Base-by-base conservation (phyloP, 2,329 filamentous ascomycete genomes). In the Penicillium sp. region DNA sequence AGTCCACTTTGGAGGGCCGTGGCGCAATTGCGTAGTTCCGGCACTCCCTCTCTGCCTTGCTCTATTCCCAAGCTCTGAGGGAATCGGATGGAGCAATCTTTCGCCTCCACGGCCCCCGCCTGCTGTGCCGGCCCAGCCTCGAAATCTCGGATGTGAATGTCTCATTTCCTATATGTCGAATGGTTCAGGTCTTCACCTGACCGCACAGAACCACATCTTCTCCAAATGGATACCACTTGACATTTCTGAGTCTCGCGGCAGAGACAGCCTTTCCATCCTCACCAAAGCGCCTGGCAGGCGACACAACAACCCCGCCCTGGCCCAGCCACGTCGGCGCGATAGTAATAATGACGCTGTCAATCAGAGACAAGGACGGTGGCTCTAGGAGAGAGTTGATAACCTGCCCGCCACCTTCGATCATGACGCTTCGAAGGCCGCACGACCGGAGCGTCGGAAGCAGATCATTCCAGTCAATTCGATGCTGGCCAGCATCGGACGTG, bases 281-380 rank as follows among this genome's bases (percentile, higher is more conserved):
- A 19, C 73, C 63, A 3, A 68, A 62, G 9, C 72, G 73, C 36
- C 78, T 69, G 5, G 76, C 68, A 1, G 90, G 90, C 29, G 80
- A 83, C 0, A 95, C 86, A 5, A 83, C 76, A 7, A 95, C 86
- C 3, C 87, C 87, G 2, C 87, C 88, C 45, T 78, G 74, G 1
- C 90, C 90, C 14, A 96, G 71, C 82, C 87, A 96, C 0, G 81
- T 87, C 4, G 90, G 90, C 2, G 90, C 88, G 57, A 96, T 83
- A 0, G 91, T 96, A 33, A 96, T 74, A 57, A 96, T 85, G 30
- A 95, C 83, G 3, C 83, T 82, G 57, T 86, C 76, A 17, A 94
- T 70, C 4, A 88, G 63, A 3, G 55, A 45, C 20, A 79, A 72
- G 48, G 78, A 77, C 1, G 62, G 61, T 1, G 76, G 71, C 17